Conservation (phyloP, 371 early-diverging fungal genomes). For the Actinomortierella wolfii region DNA sequence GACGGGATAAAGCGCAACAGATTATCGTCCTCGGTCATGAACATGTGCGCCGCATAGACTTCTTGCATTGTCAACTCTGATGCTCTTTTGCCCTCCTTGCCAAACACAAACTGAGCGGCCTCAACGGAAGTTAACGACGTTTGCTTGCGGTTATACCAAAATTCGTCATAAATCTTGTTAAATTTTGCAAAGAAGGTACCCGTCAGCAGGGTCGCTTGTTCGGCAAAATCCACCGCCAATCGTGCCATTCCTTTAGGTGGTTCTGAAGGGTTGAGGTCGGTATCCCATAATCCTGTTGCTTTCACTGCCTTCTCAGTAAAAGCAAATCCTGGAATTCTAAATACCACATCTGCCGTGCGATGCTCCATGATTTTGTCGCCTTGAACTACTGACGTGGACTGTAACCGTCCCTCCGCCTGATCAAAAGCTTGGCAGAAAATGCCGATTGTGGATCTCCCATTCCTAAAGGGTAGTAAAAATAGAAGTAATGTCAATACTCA, state of each 20-base stretch:
- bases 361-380: constrained; percentile 47
- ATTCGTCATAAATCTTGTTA: constrained; percentile 37
- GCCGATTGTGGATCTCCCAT: constrained; percentile 50
- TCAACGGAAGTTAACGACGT: constrained; percentile 35
- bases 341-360: constrained; percentile 57
- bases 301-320: constrained; percentile 15
- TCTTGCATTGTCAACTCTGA: constrained; percentile 50
- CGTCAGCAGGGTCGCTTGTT: constrained; percentile 21
- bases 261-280: constrained; percentile 17
- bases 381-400: constrained; percentile 47
- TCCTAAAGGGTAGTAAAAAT: constrained; percentile 28
- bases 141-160: constrained; percentile 28
- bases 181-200: constrained; percentile 37
- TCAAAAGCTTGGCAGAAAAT: constrained; percentile 49
- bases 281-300: constrained; percentile 14
- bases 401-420: constrained; percentile 52
- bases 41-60: constrained; percentile 59
- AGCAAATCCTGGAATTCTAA: constrained; percentile 50
- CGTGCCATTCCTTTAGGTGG: constrained; percentile 36
- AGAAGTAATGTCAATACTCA: neutral
- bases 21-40: constrained; percentile 54
- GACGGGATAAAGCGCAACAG: constrained; percentile 54
- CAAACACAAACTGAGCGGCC: constrained; percentile 49
- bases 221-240: constrained; percentile 40
- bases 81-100: constrained; percentile 21